Base-by-base conservation (phyloP, 2,329 filamentous ascomycete genomes). In the Helotiales sp. region DNA sequence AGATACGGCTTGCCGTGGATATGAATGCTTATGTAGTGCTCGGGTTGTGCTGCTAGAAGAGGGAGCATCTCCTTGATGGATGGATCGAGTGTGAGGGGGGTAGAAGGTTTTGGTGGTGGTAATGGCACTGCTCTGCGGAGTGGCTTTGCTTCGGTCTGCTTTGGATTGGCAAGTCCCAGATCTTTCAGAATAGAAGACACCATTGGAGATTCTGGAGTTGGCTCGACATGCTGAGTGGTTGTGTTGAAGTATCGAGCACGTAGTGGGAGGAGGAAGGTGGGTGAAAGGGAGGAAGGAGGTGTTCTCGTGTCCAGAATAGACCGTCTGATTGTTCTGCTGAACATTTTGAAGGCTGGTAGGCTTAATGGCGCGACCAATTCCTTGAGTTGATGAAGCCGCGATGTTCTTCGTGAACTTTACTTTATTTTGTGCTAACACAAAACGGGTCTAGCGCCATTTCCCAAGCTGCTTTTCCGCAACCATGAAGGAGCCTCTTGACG, bases 1-100 rank as follows among this genome's bases (percentile, higher is more conserved):
- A 95, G 88, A 77, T 93, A 95, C 6, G 89, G 88, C 54, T 82
- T 84, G 29, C 85, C 88, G 75, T 95, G 88, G 74, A 96, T 87
- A 75, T 92, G 89, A 55, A 88, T 79, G 46, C 87, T 90, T 70
- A 91, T 84, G 79, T 93, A 95, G 80, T 91, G 89, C 22, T 81
- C 78, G 2, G 87, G 84, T 75, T 95, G 90, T 10, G 87, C 81
- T 66, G 81, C 82, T 48, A 95, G 84, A 47, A 91, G 79, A 1
- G 90, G 89, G 29, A 92, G 83, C 48, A 91, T 81, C 60, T 80
- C 70, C 63, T 77, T 78, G 61, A 90, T 79, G 1, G 82, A 83
- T 51, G 81, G 74, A 59, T 81, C 78, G 61, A 88, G 67, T 15
- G 65, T 62, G 36, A 65, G 66, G 53, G 72, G 63, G 25, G 66